A percentile compares a stretch with the other conserved stretches of the same genome.
phyloP scores from a whole-genome alignment of 2,329 filamentous ascomycete species.

The Cytospora paraplurivora region DNA sequence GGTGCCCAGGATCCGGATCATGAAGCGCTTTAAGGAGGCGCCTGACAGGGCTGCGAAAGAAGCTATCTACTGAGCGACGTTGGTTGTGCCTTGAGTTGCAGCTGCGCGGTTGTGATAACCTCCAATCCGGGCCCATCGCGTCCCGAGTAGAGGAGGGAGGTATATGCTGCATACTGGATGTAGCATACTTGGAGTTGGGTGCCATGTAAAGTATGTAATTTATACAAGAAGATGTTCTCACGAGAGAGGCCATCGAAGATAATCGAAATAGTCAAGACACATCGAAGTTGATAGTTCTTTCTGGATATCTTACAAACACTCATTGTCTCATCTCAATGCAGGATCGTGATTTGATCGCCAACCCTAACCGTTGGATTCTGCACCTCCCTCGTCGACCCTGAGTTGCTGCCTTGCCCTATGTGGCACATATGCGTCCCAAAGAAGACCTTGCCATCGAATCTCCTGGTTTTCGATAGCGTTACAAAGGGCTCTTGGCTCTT shows the following conservation, averaged over 20 bases:
- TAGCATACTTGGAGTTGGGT: not conserved
- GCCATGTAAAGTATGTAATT: not conserved
- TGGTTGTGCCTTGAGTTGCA: too few species aligned
- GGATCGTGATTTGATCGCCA: slow-evolving; percentile 48
- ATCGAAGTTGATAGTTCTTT: not conserved
- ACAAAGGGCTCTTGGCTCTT: slow-evolving; percentile 84
- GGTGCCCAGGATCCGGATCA: slow-evolving; percentile 55
- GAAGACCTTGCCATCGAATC: slow-evolving; percentile 79
- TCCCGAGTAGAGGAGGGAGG: not conserved
- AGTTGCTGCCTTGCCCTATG: slow-evolving; percentile 30
- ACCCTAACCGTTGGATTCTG: slow-evolving; percentile 51
- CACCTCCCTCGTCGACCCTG: slow-evolving; percentile 33
- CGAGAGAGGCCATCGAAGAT: not conserved
- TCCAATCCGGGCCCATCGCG: not conserved
- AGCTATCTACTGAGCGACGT: slow-evolving; percentile 3
- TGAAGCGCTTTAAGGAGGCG: slow-evolving; percentile 40
- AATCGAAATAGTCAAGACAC: not conserved
- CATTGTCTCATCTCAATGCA: not conserved
- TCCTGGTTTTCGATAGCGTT: slow-evolving; percentile 83
- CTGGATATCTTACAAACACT: not conserved
- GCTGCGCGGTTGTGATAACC: not conserved
- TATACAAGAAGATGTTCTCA: not conserved
- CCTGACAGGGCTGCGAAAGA: slow-evolving; percentile 10
- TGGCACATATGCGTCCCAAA: slow-evolving; percentile 83
- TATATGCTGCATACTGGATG: not conserved